Base-by-base conservation (phyloP, 352 stramenopile genomes). In the Globisporangium takayamanum region DNA sequence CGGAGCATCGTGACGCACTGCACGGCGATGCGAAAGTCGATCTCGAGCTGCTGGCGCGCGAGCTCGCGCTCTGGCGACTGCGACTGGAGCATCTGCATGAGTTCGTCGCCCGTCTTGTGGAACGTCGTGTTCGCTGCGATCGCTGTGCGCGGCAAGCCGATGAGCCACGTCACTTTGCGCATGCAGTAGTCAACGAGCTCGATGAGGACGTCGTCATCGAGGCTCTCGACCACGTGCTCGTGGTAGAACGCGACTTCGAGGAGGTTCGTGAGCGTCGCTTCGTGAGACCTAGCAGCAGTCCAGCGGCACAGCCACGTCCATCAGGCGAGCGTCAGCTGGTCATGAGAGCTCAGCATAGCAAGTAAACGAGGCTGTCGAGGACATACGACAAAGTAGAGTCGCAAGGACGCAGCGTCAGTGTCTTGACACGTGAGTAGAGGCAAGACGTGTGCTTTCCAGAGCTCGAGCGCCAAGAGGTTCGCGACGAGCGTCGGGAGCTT, bases 131-230 rank as follows among this genome's bases (percentile, higher is more conserved):
- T 67, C 6, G 68, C 63, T 4, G 64, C 66, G 58, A 94, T 84
- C 11, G 69, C 66, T 15, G 83, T 67, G 10, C 80, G 83, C 26
- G 84, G 79, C 8, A 90, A 61, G 0, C 72, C 62, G 50, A 92
- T 79, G 5, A 97, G 69, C 76, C 87, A 88, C 57, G 84, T 84
- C 49, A 98, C 54, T 68, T 97, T 97, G 26, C 94, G 81, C 63
- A 91, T 81, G 57, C 80, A 96, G 61, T 97, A 98, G 78, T 98
- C 94, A n/a, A 97, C 61, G 5, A 98, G 66, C 53, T 98, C 94
- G n/a, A 98, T 57, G 46, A 97, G 68, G 25, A 88, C 67, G 45
- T 97, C 83, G 36, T 95, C 91, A n/a, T 89, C 76, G 51, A 93
- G 57, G 33, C 77, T 87, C 70, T 97, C 87, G 16, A 96, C 67